Conservation (phyloP, 139 green algal genomes). For the Chlamydomonas schloesseri region DNA sequence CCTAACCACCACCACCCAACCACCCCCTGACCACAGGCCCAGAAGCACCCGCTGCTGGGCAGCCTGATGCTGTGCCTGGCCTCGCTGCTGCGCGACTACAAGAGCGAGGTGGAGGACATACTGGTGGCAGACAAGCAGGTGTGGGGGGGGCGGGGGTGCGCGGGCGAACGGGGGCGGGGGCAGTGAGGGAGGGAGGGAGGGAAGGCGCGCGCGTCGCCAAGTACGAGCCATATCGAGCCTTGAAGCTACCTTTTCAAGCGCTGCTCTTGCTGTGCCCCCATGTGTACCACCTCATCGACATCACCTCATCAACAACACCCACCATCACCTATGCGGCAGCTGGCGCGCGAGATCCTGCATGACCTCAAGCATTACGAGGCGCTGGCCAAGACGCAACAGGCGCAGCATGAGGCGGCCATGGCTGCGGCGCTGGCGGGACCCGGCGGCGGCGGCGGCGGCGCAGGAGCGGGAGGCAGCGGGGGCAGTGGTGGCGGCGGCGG, state of each 20-base stretch:
- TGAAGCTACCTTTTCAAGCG: no score
- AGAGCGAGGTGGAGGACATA: slow-evolving; percentile 89
- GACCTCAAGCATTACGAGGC: slow-evolving; percentile 83
- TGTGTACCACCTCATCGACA: no score
- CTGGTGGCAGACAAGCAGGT: slow-evolving; percentile 83
- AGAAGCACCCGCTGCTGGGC: slow-evolving; percentile 76
- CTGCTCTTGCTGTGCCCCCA: no score
- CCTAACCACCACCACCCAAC: no score
- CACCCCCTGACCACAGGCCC: no score
- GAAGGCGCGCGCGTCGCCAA: neutral
- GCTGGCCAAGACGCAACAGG: slow-evolving; percentile 46
- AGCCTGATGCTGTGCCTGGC: slow-evolving; percentile 76
- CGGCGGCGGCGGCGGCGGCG: neutral
- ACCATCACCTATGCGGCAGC: slow-evolving; percentile 1
- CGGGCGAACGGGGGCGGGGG: no score
- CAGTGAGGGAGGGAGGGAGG: no score
- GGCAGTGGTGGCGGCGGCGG: neutral
- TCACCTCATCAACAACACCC: no score
- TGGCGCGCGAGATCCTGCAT: slow-evolving; percentile 88
- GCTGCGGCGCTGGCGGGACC: slow-evolving; percentile 8
- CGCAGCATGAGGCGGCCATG: slow-evolving; percentile 22
- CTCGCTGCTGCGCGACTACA: slow-evolving; percentile 86
- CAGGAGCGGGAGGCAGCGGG: neutral
- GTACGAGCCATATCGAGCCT: no score
- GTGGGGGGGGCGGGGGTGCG: neutral